phyloP scores from a whole-genome alignment of 768 basidiomycete genomes.

The Agaricus blazei region DNA sequence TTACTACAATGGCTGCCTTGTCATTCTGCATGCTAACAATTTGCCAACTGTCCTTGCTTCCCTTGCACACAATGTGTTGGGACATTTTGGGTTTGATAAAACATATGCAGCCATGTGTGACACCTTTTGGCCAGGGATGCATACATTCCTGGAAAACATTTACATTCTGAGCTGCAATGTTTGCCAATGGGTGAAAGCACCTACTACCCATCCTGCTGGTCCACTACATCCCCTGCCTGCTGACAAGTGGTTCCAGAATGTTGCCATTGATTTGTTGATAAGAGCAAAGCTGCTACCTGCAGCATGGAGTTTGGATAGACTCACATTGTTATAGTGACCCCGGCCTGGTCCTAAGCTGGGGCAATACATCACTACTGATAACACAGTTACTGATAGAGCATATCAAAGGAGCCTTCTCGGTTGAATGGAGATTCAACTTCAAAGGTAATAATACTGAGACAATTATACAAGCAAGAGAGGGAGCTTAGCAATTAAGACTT shows the following conservation, averaged over 20 bases:
- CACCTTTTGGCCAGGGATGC: conserved; percentile 31
- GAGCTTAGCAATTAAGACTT: no score
- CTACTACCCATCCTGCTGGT: conserved; percentile 21
- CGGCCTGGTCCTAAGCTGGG: no score
- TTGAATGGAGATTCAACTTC: no score
- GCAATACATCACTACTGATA: no score
- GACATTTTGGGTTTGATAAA: conserved; percentile 33
- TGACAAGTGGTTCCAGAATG: background rate
- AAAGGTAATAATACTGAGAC: no score
- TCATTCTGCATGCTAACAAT: conserved; percentile 20
- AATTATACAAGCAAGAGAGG: no score
- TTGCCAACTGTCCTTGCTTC: conserved; percentile 18
- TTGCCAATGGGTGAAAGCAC: conserved; percentile 34
- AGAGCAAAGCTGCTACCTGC: no score
- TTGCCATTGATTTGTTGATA: conserved; percentile 5
- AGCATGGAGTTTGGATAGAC: no score
- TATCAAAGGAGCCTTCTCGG: no score
- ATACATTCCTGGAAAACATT: conserved; percentile 20
- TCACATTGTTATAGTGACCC: no score
- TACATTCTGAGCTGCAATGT: conserved; percentile 28
- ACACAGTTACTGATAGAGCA: no score
- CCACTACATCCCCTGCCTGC: conserved; percentile 21
- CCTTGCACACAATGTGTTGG: conserved; percentile 23
- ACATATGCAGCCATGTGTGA: conserved; percentile 16
- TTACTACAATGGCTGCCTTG: conserved; percentile 17